These are phyloP conservation scores for Lactuca sativa DNA, from an alignment of 129 eudicot genomes.

Conservation along the genomic window DNA sequence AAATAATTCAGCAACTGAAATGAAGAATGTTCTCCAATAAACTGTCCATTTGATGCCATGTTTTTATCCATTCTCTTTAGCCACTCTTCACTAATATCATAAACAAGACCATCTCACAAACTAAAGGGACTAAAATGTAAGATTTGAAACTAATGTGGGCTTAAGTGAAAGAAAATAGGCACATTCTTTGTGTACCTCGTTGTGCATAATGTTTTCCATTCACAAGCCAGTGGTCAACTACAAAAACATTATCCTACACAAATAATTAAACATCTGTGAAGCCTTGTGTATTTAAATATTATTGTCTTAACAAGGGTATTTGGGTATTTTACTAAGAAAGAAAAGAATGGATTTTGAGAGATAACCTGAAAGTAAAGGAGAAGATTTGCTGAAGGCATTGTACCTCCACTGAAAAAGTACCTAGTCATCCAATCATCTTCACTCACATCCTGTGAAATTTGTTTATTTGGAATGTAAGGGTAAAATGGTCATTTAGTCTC, in stretches of 20 bases:
- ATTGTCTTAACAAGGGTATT: background rate
- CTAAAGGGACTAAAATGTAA: background rate
- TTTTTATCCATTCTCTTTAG: conserved; percentile 91
- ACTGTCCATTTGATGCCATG: conserved; percentile 73
- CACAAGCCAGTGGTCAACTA: conserved; percentile 88
- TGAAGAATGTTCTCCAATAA: conserved; percentile 94
- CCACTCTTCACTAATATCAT: conserved; percentile 75
- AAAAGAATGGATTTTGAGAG: background rate
- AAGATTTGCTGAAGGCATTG: conserved; percentile 93
- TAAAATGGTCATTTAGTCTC: background rate
- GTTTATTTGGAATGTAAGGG: too few relatives aligned
- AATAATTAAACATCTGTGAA: too few relatives aligned
- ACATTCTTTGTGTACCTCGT: conserved; percentile 55
- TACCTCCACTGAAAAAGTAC: conserved; percentile 96
- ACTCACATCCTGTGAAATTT: conserved; percentile 55
- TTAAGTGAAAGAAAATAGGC: conserved; percentile 7
- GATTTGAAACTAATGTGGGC: background rate
- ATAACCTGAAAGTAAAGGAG: conserved; percentile 95
- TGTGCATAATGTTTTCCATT: conserved; percentile 93
- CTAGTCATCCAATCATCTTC: conserved; percentile 99
- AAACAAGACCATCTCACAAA: background rate
- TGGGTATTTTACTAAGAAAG: background rate
- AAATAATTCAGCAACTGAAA: conserved; percentile 87
- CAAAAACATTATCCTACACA: conserved; percentile 79
- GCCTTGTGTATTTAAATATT: too few relatives aligned